phyloP scores from a whole-genome alignment of 306 rosid species.

The Gastrolobium villosum region DNA sequence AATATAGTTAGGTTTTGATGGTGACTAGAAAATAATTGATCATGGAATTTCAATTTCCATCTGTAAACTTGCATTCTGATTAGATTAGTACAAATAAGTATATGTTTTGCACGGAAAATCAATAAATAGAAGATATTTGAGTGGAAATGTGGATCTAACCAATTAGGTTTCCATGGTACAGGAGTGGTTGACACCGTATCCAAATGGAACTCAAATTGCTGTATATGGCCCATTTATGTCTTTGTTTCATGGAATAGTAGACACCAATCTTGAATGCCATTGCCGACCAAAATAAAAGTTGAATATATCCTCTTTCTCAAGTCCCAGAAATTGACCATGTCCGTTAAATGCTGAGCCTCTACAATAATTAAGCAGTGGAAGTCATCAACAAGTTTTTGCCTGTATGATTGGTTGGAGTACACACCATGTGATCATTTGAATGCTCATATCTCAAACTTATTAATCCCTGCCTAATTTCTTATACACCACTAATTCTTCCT shows the following conservation, averaged over 20 bases:
- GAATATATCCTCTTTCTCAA: slow-evolving; percentile 13
- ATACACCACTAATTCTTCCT: slow-evolving; percentile 30
- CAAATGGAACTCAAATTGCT: slow-evolving; percentile 8
- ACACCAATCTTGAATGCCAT: not conserved
- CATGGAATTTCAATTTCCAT: slow-evolving; percentile 17
- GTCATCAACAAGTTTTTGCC: slow-evolving; percentile 40
- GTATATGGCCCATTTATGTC: slow-evolving; percentile 3
- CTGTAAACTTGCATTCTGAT: not conserved
- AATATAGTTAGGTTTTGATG: slow-evolving; percentile 10
- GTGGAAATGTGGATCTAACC: slow-evolving; percentile 11
- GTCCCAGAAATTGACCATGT: not conserved
- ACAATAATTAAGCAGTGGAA: slow-evolving; percentile 4
- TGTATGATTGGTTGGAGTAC: slow-evolving; percentile 39
- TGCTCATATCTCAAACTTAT: slow-evolving; percentile 26
- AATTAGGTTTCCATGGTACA: not conserved
- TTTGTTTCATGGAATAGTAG: not conserved
- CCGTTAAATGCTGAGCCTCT: not conserved
- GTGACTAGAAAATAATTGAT: slow-evolving; percentile 34
- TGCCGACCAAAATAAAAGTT: not conserved
- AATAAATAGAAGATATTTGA: slow-evolving; percentile 27
- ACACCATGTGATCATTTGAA: slow-evolving; percentile 48
- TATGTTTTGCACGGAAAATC: slow-evolving; percentile 15
- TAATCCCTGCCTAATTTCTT: slow-evolving; percentile 34
- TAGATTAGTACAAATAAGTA: slow-evolving; percentile 5
- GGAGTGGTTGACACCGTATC: not conserved